Evolutionary conservation across 2,329 filamentous ascomycete genomes (phyloP).

Genomic region (Sarocladium strictum): DNA sequence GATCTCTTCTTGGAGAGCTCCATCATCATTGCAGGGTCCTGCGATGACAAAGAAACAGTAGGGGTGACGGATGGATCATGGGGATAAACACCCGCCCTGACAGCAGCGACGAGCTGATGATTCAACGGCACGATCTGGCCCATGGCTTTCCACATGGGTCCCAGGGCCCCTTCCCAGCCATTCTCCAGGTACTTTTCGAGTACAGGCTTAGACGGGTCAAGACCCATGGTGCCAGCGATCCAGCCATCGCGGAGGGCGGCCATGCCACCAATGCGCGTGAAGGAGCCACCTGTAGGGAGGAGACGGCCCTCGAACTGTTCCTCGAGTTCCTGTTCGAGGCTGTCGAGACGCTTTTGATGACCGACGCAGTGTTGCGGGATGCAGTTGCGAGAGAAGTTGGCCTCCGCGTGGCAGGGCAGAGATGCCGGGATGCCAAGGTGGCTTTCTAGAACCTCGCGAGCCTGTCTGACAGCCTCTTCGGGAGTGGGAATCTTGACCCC

Average conservation of each 20-base stretch:
- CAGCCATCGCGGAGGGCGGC: slow-evolving; percentile 43
- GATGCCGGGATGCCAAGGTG: slow-evolving; percentile 65
- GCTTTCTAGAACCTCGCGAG: slow-evolving; percentile 60
- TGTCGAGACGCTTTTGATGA: slow-evolving; percentile 58
- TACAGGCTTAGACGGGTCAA: background rate
- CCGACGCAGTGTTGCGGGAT: slow-evolving; percentile 89
- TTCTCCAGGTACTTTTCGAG: background rate
- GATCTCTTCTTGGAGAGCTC: too few species aligned
- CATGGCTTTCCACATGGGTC: background rate
- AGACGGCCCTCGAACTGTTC: slow-evolving; percentile 55
- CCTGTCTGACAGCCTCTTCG: slow-evolving; percentile 63
- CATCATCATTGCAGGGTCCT: too few species aligned
- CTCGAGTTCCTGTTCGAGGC: slow-evolving; percentile 48
- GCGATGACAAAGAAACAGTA: background rate
- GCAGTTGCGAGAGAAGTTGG: slow-evolving; percentile 58
- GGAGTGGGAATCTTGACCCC: slow-evolving; percentile 45
- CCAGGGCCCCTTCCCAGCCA: background rate
- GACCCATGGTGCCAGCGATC: background rate
- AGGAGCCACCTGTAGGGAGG: slow-evolving; percentile 55
- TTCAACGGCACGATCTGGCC: background rate
- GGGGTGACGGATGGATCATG: background rate
- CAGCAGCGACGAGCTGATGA: background rate
- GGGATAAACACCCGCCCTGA: background rate
- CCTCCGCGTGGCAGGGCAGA: slow-evolving; percentile 54
- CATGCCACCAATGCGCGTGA: slow-evolving; percentile 45